Evolutionary conservation across 2,329 filamentous ascomycete genomes (phyloP).

Genomic region (Xylaria sp.): DNA sequence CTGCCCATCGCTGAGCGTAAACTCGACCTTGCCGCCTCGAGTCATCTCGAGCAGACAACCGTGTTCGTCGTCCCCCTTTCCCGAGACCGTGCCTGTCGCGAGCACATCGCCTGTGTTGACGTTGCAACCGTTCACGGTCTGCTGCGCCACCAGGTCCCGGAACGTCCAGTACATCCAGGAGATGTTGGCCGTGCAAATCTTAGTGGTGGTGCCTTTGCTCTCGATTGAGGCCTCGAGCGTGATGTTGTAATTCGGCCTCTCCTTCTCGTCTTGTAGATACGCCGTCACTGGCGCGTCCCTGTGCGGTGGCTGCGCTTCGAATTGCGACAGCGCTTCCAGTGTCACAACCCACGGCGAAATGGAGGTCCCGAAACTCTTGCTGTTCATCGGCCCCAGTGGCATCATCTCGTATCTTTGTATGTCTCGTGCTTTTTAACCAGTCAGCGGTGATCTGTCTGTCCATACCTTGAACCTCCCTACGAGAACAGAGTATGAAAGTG

Average conservation of each 20-base stretch:
- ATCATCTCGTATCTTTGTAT: conserved; percentile 71
- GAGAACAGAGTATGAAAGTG: neutral
- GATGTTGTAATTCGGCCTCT: conserved; percentile 52
- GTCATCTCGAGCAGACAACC: conserved; percentile 57
- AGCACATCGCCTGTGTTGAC: conserved; percentile 55
- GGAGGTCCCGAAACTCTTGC: conserved; percentile 69
- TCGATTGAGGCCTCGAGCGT: conserved; percentile 37
- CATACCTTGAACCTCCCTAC: neutral
- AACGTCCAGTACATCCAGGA: conserved; percentile 55
- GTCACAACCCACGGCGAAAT: conserved; percentile 72
- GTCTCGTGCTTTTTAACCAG: conserved; percentile 59
- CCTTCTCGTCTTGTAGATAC: conserved; percentile 52
- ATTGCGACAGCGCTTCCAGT: conserved; percentile 68
- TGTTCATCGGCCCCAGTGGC: conserved; percentile 69
- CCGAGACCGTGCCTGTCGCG: conserved; percentile 57
- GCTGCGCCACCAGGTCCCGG: conserved; percentile 53
- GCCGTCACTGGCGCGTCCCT: conserved; percentile 43
- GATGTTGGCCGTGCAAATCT: conserved; percentile 48
- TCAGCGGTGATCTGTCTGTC: neutral
- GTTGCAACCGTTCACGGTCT: conserved; percentile 53
- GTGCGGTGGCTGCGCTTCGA: conserved; percentile 57
- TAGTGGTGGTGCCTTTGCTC: conserved; percentile 40
- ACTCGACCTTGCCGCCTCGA: conserved; percentile 50
- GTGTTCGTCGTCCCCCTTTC: conserved; percentile 48
- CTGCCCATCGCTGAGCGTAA: conserved; percentile 47